Evolutionary conservation across 2,329 filamentous ascomycete genomes (phyloP), one percentile per base, ranked within the genome.

Genomic region (Kalaharituber pfeilii): DNA sequence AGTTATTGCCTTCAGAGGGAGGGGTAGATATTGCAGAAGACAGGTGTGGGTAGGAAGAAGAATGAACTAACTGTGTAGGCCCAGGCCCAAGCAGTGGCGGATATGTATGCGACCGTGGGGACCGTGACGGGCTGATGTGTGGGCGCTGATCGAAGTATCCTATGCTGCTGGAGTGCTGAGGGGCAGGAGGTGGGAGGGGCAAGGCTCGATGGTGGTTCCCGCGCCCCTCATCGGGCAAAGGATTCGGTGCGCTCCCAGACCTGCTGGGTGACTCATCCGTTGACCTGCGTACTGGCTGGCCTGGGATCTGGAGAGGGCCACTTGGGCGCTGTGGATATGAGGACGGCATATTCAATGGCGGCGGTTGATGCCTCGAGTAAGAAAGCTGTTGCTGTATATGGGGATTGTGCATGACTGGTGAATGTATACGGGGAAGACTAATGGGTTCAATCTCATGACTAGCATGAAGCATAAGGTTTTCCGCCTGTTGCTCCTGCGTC

Each of bases 361-460:
- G 59, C 24, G 61, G 60, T 39, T 64, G 61, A 30, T 63, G 57
- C 45, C 62, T 59, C 50, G 62, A 54, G 49, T 59, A 64, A 27
- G 62, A 64, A 49, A 61, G 49, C 2, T 59, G 59, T 25, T 64
- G 62, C 39, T 62, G 62, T 36, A 62, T 62, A 54, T 63, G 62
- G 9, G 61, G 57, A 33, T 44, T 53, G 30, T 59, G 58, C 8
- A 57, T 49, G 26, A 56, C 55, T 47, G 42, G 13, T 11, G 59
- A 50, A 25, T 61, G 59, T 20, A 61, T 60, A 45, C 59, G 59
- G n/a, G 58, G 51, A 20, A 61, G 52, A n/a, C 22, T 55, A 8
- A 22, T 60, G 51, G 29, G 52, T 11, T 29, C 56, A 54, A 29
- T 8, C 13, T 52, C 20, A 26, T 30, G 30, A 20, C 15, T n/a